These are phyloP conservation scores for Marsdenia floribunda DNA, from an alignment of 257 asterid genomes.

Conservation along the genomic window DNA sequence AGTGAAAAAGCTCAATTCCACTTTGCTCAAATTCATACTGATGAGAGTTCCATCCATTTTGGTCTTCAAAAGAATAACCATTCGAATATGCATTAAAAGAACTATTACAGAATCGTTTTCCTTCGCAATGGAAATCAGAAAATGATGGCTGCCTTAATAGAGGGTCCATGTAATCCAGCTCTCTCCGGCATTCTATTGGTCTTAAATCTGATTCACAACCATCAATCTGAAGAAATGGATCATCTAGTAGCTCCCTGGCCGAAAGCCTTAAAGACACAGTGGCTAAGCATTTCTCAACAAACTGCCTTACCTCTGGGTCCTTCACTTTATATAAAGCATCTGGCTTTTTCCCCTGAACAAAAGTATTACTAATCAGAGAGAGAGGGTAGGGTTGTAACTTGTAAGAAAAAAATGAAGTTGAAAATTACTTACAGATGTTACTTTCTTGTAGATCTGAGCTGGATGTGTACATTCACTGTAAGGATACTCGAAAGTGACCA, in stretches of 20 bases:
- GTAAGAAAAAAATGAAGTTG: background rate
- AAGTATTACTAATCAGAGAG: constrained; percentile 5
- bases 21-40: constrained; percentile 32
- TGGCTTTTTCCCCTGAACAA: constrained; percentile 40
- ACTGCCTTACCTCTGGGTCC: constrained; percentile 44
- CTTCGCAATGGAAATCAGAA: constrained; percentile 20
- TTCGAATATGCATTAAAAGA: constrained; percentile 25
- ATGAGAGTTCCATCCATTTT: constrained; percentile 30
- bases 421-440: constrained; percentile 37
- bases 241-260: constrained; percentile 44
- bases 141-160: constrained; percentile 24
- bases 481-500: constrained; percentile 52
- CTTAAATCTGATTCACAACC: constrained; percentile 25
- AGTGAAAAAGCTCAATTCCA: constrained; percentile 36
- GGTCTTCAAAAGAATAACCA: constrained; percentile 31
- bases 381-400: background rate
- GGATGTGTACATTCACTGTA: constrained; percentile 53
- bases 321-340: constrained; percentile 37
- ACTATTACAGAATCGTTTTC: constrained; percentile 25
- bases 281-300: constrained; percentile 46
- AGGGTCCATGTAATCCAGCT: constrained; percentile 25
- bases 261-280: constrained; percentile 43
- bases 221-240: constrained; percentile 37
- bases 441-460: constrained; percentile 55
- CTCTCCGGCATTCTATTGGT: constrained; percentile 22